Base-by-base conservation (phyloP, 2,329 filamentous ascomycete species). In the Trichoderma brevicompactum region DNA sequence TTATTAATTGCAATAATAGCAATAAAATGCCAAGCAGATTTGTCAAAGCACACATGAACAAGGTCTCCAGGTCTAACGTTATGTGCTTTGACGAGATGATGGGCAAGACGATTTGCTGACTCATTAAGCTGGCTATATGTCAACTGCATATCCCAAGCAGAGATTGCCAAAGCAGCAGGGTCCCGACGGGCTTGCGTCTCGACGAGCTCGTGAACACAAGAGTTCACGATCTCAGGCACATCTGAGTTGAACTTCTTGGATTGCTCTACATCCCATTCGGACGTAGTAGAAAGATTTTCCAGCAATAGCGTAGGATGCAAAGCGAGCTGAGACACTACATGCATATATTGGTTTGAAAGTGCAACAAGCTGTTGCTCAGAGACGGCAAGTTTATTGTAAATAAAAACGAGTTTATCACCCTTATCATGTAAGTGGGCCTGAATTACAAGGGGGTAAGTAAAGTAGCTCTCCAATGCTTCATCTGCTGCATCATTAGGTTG, bases 161-260 rank as follows among this genome's bases (percentile, higher is more conserved):
- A 67, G 6, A 68, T 50, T 10, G 67, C 65, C 8, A 28, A 38
- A 5, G 40, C 52, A 1, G 34, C 1, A 3, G 66, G 64, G 1
- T 34, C 8, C 3, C 12, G 12, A 7, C 17, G 46, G 7, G 50
- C 63, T 6, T 59, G 49, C 3, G 59, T 28, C 12, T 54, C 55
- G 7, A 69, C 58, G 7, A 69, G 65, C n/a, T 64, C 50, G 19
- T 68, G 62, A 8, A 69, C 44, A 15, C 65, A 82, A 66, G 81
- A 43, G 12, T 63, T 40, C 3, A 63, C 46, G 10, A 63, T 54
- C 32, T 46, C n/a, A 12, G 59, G 59, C 0, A 54, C 38, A 8
- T 54, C 59, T 2, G 59, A 4, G 6, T 63, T 63, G 12, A 44
- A 54, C 10, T 9, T 28, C 0, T 46, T 2, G 38, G 59, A 34